Base-by-base conservation (phyloP, 140 eudicot species). In the Cichorium intybus region DNA sequence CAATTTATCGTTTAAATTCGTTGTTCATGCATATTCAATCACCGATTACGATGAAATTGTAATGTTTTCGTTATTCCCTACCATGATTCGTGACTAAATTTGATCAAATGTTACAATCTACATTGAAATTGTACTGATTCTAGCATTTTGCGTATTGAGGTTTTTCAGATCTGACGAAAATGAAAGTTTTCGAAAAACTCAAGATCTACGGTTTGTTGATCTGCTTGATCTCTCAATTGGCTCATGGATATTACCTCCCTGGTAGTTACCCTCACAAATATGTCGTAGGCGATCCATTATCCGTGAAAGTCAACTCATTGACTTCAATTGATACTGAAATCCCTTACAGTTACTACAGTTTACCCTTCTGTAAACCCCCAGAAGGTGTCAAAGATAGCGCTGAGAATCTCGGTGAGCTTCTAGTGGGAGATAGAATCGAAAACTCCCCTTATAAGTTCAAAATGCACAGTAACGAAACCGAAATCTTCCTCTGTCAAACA, bases 221-320 rank as follows among this genome's bases (percentile, higher is more conserved):
- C 64, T 64, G 75, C 78, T 51, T 83, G 78, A 53, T 79, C 56
- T 79, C 67, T 53, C 58, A 74, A 76, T 12, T 70, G 61, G 80
- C 69, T 51, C 37, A 79, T 55, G 85, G 89, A 10, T 83, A 74
- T 76, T 83, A 83, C 49, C 82, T 83, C 20, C 89, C 85, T 37
- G 89, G 89, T 63, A 79, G 85, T 65, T 83, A 83, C 70, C 88
- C 88, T 52, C 95, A 82, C 55, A 86, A 80, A 57, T 80, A 86
- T 35, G 50, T 47, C 15, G 85, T 78, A 4, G 89, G 85, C 27
- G 89, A 83, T 53, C 17, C 62, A 12, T 52, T 83, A 35, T 83
- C 80, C n/a, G 89, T 76, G 45, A 83, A 83, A 70, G 89, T 83
- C 70, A 83, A 83, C 77, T 83, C 89, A 17, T 69, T 83, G 77